Conservation (phyloP, 2,329 filamentous ascomycete species). For the Biscogniauxia marginata region DNA sequence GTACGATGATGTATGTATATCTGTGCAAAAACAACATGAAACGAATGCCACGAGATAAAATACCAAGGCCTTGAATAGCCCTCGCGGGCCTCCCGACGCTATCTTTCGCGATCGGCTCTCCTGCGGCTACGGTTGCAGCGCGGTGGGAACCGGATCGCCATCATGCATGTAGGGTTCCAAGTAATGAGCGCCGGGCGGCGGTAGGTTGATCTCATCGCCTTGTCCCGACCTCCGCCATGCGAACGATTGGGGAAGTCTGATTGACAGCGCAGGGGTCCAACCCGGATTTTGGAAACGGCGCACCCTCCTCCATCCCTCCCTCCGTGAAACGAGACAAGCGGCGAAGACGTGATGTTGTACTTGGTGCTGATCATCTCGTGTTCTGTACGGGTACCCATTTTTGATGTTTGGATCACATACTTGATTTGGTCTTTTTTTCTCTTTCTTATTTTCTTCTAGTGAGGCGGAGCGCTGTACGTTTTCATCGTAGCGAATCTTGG, state of each 20-base stretch:
- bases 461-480: background rate
- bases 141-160: background rate
- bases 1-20: background rate
- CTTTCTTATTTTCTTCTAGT: no score
- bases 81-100: background rate
- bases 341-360: background rate
- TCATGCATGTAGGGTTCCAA: background rate
- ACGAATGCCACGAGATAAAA: background rate
- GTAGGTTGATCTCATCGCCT: background rate
- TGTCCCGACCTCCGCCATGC: background rate
- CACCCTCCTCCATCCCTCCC: background rate
- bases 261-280: conserved; percentile 1
- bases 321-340: background rate
- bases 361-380: background rate
- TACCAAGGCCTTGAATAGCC: background rate
- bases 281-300: conserved; percentile 1
- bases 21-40: background rate
- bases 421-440: background rate
- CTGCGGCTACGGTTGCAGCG: background rate
- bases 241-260: background rate
- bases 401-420: background rate
- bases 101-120: background rate
- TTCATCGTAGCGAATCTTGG: background rate
- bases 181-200: background rate
- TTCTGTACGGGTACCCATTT: background rate